Evolutionary conservation across 2,329 filamentous ascomycete species (phyloP), one percentile per base, ranked within the genome.

Genomic region (Aspergillus texensis): DNA sequence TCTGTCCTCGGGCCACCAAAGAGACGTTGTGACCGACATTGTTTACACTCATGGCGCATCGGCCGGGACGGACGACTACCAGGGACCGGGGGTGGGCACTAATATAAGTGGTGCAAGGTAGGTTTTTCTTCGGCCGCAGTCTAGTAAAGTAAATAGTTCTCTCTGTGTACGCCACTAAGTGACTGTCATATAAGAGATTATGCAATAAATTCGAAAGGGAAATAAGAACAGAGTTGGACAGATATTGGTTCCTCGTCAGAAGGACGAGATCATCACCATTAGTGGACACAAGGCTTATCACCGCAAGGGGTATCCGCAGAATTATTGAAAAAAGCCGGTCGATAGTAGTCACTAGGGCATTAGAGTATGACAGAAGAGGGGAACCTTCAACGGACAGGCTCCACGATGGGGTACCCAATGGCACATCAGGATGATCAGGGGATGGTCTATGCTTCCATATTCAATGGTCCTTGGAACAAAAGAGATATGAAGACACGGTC

Each of bases 1-100:
- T 63, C 79, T 74, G 61, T 80, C 79, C 54, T 81, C 76, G n/a
- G 80, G 78, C 80, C 80, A 83, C 79, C 79, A 81, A 57, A 77
- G 67, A 48, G 77, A 79, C 56, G 73, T 77, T 57, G 65, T 61
- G 59, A 67, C 65, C 28, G 74, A 70, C 73, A 75, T 75, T 48
- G 57, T 64, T 63, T 57, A 52, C 28, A 62, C 53, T 61, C 63
- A 66, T 68, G 60, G 67, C 62, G 64, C 63, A 65, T 57, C 34
- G 46, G 58, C 45, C 16, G 53, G 39, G 43, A 32, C 54, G 55
- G 45, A 50, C 26, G 53, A 43, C 55, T 34, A 45, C 57, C 61
- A 26, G 41, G 28, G 50, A 39, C 30, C 39, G 54, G 54, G 57
- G 45, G 16, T 26, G 50, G 48, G 30, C 46, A 60, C 32, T 62